Percentiles rank a stretch among this genome's conserved stretches.
Evolutionary conservation across 331 rosid species (phyloP).

Genomic region (Erythrophleum ivorense): DNA sequence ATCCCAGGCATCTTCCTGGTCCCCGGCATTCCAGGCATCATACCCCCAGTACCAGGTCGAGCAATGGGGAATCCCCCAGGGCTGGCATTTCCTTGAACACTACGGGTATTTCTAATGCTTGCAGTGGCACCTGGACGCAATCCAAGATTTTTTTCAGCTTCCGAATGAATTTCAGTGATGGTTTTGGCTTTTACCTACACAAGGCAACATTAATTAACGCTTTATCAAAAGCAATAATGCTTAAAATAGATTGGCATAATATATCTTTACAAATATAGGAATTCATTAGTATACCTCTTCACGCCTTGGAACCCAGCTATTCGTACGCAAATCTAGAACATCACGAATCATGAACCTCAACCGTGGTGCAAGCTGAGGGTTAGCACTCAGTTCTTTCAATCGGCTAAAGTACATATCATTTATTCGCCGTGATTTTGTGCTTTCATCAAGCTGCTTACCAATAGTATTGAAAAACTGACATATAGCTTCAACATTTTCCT

Average conservation of each 20-base stretch:
- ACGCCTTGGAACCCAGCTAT: conserved; percentile 94
- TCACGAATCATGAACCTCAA: conserved; percentile 90
- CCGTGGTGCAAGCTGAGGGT: conserved; percentile 79
- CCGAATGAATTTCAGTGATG: conserved; percentile 90
- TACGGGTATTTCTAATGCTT: conserved; percentile 74
- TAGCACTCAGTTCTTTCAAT: conserved; percentile 73
- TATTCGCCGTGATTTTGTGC: conserved; percentile 72
- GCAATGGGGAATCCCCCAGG: conserved; percentile 72
- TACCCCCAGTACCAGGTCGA: conserved; percentile 85
- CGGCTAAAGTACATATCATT: conserved; percentile 74
- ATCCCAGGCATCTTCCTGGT: conserved; percentile 89
- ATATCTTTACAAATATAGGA: not conserved
- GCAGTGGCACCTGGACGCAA: conserved; percentile 97
- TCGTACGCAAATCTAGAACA: conserved; percentile 80
- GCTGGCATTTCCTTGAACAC: conserved; percentile 63
- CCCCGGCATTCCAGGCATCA: conserved; percentile 99
- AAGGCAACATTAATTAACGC: conserved; percentile 20
- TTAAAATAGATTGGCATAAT: not conserved
- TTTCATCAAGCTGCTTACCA: conserved; percentile 96
- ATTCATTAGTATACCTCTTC: conserved; percentile 75
- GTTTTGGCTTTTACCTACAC: conserved; percentile 79
- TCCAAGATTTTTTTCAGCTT: conserved; percentile 95
- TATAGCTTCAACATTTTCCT: conserved; percentile 97
- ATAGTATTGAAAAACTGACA: conserved; percentile 94
- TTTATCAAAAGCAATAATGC: conserved; percentile 29